phyloP scores from a whole-genome alignment of 2,329 filamentous ascomycete species.

The Cladosporium velox region DNA sequence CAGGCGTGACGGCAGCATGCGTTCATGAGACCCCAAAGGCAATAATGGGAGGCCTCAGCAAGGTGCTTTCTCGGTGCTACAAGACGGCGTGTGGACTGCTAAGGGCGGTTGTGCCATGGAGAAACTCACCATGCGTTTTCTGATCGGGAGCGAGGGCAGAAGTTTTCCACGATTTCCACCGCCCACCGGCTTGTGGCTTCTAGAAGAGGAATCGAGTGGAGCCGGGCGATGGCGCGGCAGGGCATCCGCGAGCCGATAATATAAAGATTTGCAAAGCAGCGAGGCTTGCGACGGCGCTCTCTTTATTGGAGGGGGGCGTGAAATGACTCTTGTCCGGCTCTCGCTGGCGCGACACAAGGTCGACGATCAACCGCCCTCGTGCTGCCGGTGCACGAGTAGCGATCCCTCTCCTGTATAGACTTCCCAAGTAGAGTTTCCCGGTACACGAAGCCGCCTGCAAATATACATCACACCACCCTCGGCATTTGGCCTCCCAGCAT shows the following conservation, averaged over 20 bases:
- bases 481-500: not conserved
- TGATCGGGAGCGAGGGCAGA: not conserved
- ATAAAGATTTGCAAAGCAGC: not conserved
- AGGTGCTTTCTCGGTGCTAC: slow-evolving; percentile 19
- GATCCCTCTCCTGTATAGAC: not conserved
- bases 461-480: slow-evolving; percentile 10
- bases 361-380: not conserved
- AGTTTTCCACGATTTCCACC: not conserved
- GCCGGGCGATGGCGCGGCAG: slow-evolving; percentile 2
- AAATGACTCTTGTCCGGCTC: slow-evolving; percentile 5
- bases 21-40: not conserved
- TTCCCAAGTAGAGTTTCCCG: not conserved
- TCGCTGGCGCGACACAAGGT: slow-evolving; percentile 11
- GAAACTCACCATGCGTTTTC: not conserved
- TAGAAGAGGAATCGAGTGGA: slow-evolving; percentile 6
- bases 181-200: not conserved
- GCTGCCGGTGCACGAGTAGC: not conserved
- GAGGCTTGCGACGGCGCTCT: not conserved
- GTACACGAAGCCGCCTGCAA: not conserved
- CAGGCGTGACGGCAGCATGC: slow-evolving; percentile 1
- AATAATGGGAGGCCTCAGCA: slow-evolving; percentile 5
- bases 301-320: slow-evolving; percentile 2
- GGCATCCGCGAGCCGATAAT: slow-evolving; percentile 15
- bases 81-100: not conserved
- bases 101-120: slow-evolving; percentile 15